Evolutionary conservation across 2,329 filamentous ascomycete genomes (phyloP).

Genomic region (Aotearoamyces nothofagi): DNA sequence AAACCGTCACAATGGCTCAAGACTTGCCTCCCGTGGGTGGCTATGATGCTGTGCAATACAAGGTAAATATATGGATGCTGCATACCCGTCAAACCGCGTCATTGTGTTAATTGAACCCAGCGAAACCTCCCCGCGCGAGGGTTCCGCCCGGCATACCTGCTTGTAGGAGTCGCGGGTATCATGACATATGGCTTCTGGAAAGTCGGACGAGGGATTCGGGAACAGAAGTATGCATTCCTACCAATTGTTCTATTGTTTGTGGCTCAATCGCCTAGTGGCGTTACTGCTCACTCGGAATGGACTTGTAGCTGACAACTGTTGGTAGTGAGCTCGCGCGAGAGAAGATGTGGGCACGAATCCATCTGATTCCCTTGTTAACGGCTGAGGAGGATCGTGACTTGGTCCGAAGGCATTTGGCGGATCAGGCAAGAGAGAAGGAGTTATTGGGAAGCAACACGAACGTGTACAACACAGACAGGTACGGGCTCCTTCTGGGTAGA

Average conservation of each 20-base stretch:
- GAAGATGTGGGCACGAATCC: conserved; percentile 96
- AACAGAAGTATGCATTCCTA: conserved; percentile 81
- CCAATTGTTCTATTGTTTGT: conserved; percentile 3
- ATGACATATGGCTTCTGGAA: conserved; percentile 90
- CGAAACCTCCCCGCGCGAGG: conserved; percentile 86
- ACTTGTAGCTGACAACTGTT: conserved; percentile 2
- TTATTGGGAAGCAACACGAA: conserved; percentile 70
- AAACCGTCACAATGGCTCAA: conserved; percentile 64
- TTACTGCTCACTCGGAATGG: conserved; percentile 3
- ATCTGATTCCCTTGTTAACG: conserved; percentile 85
- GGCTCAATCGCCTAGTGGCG: too few species aligned
- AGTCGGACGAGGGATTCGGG: conserved; percentile 66
- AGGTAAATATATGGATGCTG: conserved; percentile 42
- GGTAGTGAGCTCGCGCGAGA: conserved; percentile 81
- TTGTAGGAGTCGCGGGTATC: conserved; percentile 60
- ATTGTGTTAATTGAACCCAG: conserved; percentile 27
- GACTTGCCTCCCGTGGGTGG: conserved; percentile 93
- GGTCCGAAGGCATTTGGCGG: conserved; percentile 72
- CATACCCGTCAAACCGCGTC: not conserved
- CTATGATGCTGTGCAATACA: conserved; percentile 95
- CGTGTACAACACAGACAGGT: conserved; percentile 84
- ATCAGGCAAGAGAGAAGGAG: conserved; percentile 81
- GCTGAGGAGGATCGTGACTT: conserved; percentile 95
- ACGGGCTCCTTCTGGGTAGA: conserved; percentile 19
- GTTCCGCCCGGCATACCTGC: conserved; percentile 69